Percentiles rank a stretch among this genome's conserved stretches.
These are phyloP conservation scores for Phytophthora macrochlamydospora DNA, from an alignment of 352 stramenopile species.

Conservation along the genomic window DNA sequence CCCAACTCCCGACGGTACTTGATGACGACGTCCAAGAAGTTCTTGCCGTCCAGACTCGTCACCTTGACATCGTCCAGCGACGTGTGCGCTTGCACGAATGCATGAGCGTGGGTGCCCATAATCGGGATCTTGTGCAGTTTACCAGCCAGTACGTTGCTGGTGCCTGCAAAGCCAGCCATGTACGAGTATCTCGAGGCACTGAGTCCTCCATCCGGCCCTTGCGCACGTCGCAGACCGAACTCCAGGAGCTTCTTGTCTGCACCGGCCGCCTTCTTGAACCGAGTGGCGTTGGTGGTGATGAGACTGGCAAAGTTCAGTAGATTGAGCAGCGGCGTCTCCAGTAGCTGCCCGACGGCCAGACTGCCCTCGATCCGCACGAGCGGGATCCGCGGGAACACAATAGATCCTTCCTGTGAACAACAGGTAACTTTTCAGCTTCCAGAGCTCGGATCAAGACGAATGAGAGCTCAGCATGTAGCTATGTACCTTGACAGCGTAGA, in stretches of 20 bases:
- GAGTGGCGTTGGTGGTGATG: conserved; percentile 97
- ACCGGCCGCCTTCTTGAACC: conserved; percentile 95
- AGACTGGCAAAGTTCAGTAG: conserved; percentile 98
- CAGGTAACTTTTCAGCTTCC: neutral
- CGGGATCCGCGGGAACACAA: conserved; percentile 97
- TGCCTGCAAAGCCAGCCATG: conserved; percentile 98
- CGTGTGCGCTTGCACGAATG: conserved; percentile 97
- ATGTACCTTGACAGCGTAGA: conserved; percentile 90
- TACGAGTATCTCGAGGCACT: conserved; percentile 97
- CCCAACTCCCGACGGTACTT: conserved; percentile 83
- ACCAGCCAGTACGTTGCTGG: conserved; percentile 97
- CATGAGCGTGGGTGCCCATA: conserved; percentile 97
- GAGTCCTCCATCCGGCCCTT: conserved; percentile 97
- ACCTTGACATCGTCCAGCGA: conserved; percentile 92
- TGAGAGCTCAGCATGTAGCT: neutral
- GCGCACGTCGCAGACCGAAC: conserved; percentile 93
- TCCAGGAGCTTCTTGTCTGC: conserved; percentile 89
- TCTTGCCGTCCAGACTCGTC: conserved; percentile 61
- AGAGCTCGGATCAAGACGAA: neutral
- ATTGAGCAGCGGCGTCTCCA: conserved; percentile 99
- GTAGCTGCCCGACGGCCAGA: conserved; percentile 94
- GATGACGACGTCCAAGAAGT: conserved; percentile 83
- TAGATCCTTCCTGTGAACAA: conserved; percentile 87
- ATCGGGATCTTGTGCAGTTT: conserved; percentile 96
- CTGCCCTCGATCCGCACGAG: conserved; percentile 94